phyloP scores from a whole-genome alignment of 129 eudicot genomes.

The Flaveria bidentis region DNA sequence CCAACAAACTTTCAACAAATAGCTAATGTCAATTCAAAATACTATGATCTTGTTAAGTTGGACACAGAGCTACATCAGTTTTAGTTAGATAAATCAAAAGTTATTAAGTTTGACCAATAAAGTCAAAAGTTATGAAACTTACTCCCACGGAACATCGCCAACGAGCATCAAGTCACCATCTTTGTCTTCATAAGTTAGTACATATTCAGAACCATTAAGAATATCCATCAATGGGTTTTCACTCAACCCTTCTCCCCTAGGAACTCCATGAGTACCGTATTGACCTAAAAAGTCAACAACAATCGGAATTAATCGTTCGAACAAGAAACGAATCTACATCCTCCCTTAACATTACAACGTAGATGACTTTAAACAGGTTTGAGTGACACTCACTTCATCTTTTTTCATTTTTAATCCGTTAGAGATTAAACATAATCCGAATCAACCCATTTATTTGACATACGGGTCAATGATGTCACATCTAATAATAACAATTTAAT shows the following conservation, averaged over 20 bases:
- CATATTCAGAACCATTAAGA: conserved; percentile 61
- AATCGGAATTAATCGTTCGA: neutral
- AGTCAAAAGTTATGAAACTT: conserved; percentile 41
- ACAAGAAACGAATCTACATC: neutral
- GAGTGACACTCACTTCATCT: too few relatives aligned
- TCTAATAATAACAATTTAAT: neutral
- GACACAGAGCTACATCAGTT: neutral
- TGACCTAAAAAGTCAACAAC: conserved; percentile 26
- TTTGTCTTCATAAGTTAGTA: conserved; percentile 72
- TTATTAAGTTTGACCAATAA: conserved; percentile 21
- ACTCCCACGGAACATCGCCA: conserved; percentile 87
- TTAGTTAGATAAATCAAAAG: neutral
- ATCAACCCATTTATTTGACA: neutral
- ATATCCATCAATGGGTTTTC: conserved; percentile 49
- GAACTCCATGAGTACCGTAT: conserved; percentile 21
- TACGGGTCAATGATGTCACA: neutral
- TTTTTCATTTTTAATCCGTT: too few relatives aligned
- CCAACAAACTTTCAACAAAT: neutral
- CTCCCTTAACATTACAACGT: neutral
- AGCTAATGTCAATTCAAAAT: neutral
- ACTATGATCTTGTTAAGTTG: neutral
- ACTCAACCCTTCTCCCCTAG: conserved; percentile 35
- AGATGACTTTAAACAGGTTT: too few relatives aligned
- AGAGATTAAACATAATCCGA: neutral
- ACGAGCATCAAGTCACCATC: conserved; percentile 88